Base-by-base conservation (phyloP, 257 asterid species). In the Henckelia pumila region DNA sequence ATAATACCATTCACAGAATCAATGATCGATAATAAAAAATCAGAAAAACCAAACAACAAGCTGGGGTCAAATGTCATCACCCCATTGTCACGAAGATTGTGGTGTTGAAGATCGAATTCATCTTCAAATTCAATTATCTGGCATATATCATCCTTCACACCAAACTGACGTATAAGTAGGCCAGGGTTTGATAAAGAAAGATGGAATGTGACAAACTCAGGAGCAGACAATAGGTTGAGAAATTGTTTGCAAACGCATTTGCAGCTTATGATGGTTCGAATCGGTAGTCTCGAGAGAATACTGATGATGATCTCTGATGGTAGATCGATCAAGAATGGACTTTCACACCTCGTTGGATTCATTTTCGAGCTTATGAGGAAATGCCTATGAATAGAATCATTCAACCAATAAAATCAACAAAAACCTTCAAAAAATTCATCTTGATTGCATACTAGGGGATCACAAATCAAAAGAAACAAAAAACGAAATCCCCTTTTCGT, bases 241-340 rank as follows among this genome's bases (percentile, higher is more conserved):
- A 67, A 64, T 0, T 22, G 8, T 37, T 69, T 64, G 72, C 65
- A 57, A 4, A 64, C 72, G 24, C 68, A 69, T 13, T 49, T n/a
- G 67, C 79, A 75, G 40, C 44, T 24, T 13, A 55, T 0, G 63
- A 69, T 59, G 17, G 35, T 50, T 35, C 65, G 61, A 56, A 63
- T 64, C 1, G 75, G 67, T 30, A 69, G 28, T 5, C 63, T 69
- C 4, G 60, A 25, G 9, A 68, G 65, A 25, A 74, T 74, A 24
- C 68, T 74, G 29, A 47, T 53, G 66, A 32, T 22, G 9, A 74
- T 20, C 16, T 63, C 66, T 7, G 67, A 25, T 19, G 74, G 74
- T 0, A 63, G 70, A 56, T 63, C 3, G 3, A 40, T 13, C 50
- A 40, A 40, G 6, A 40, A 11, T 40, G 50, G n/a, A 30, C 35